Conservation (phyloP, 2,329 filamentous ascomycete genomes). For the Fusarium luffae region DNA sequence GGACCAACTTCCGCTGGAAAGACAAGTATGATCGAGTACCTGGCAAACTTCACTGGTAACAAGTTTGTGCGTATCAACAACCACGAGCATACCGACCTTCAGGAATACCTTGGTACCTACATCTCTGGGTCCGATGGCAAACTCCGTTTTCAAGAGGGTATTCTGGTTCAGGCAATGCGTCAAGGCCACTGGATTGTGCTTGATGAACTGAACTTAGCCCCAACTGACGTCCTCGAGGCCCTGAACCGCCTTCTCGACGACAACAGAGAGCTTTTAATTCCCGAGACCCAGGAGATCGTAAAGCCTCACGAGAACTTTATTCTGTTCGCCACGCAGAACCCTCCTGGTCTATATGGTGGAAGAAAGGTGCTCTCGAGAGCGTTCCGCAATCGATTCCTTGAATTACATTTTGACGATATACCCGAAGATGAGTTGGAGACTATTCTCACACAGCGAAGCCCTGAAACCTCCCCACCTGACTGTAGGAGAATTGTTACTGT, state of each 20-base stretch:
- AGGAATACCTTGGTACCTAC: constrained; percentile 97
- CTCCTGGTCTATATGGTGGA: constrained; percentile 93
- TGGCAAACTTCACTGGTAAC: constrained; percentile 96
- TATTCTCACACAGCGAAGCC: constrained; percentile 88
- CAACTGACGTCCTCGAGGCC: constrained; percentile 95
- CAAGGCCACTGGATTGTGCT: constrained; percentile 98
- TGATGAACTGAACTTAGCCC: constrained; percentile 95
- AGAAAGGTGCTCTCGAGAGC: constrained; percentile 92
- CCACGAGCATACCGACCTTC: constrained; percentile 97
- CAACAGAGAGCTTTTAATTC: constrained; percentile 93
- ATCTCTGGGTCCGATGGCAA: constrained; percentile 86
- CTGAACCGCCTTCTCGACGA: constrained; percentile 96
- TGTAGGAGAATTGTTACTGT: constrained; percentile 91
- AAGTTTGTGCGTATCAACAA: constrained; percentile 99
- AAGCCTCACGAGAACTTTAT: constrained; percentile 95
- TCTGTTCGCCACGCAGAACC: constrained; percentile 98
- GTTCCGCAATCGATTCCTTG: constrained; percentile 95
- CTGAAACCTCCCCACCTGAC: constrained; percentile 88
- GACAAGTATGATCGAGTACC: constrained; percentile 99
- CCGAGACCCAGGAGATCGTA: constrained; percentile 95
- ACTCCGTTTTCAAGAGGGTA: constrained; percentile 89
- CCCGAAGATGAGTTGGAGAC: constrained; percentile 92
- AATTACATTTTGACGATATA: constrained; percentile 98
- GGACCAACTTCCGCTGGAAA: constrained; percentile 97
- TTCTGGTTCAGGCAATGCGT: constrained; percentile 90